Base-by-base conservation (phyloP, 2,329 filamentous ascomycete genomes). In the Curvularia verruculosa region DNA sequence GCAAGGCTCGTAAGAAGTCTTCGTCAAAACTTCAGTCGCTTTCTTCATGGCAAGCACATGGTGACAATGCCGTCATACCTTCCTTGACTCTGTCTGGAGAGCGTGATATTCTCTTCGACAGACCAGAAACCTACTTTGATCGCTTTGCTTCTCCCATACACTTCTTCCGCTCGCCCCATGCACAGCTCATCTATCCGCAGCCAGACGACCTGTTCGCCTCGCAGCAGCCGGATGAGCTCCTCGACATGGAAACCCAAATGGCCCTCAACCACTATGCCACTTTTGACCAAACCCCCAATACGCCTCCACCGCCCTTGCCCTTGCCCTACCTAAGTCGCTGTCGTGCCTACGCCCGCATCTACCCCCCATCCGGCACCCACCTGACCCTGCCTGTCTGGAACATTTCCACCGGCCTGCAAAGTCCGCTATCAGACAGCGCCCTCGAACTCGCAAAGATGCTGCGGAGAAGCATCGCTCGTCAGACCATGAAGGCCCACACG, bases 111-210 rank as follows among this genome's bases (percentile, higher is more conserved):
- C 60, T 81, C 1, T 84, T 84, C 63, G 61, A 66, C 9, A 77
- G 72, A 43, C 72, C 77, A 10, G 76, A 78, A 39, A 67, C 78
- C 49, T 81, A 76, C 56, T 81, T 81, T 54, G 81, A 83, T 62
- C 77, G 79, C 3, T 83, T 83, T 61, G 80, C 79, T 1, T 82
- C 80, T 5, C 81, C 82, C 3, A 71, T 80, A 3, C 75, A 82
- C 41, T 82, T 82, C 70, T 82, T 84, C 58, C 80, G 82, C 47
- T 80, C 81, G 1, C 72, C 81, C 5, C 68, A 70, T 36, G 70
- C 64, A 13, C 62, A 71, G 19, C 54, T 75, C 19, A 19, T 70
- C 12, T 63, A 61, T 45, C 68, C 73, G 10, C 60, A 63, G 9
- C 50, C 61, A 12, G 70, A 72, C 24, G 62, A 76, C 34, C 34